Evolutionary conservation across 371 early-diverging fungal genomes (phyloP), one percentile per base, ranked within the genome.

Genomic region (Apophysomyces trapeziformis): DNA sequence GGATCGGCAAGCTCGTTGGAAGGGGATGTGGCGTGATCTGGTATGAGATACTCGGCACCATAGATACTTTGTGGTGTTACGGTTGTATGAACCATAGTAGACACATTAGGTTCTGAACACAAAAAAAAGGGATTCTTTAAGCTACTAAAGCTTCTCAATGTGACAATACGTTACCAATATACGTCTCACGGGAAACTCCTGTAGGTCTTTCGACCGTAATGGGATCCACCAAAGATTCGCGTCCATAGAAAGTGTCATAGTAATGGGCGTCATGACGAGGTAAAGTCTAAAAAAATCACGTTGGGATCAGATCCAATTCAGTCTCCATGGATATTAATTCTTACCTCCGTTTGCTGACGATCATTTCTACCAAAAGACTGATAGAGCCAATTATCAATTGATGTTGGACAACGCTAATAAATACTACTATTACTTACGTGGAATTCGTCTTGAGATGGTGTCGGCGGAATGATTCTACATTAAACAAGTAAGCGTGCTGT

Each of bases 171-270:
- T 67, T 70, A 70, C 74, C 70, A 36, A 70, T 69, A 66, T 70
- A 74, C 5, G 70, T 70, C 44, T 74, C 74, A 18, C 50, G 67
- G 32, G 58, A 66, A 47, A 65, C 46, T 37, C 61, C 63, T n/a
- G 46, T 61, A 14, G 38, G 58, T 45, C 60, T 65, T 18, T 62
- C 65, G 38, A 57, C 63, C 26, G 36, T 46, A 41, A 35, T 38
- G 9, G 74, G 74, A 66, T 74, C 74, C 38, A 74, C 64, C 14
- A 70, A 57, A 44, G 74, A 74, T 58, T 74, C 74, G 37, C 70
- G 70, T 18, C 61, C 39, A 60, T 70, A 45, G 50, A 69, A 74
- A 12, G 74, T 74, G 44, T 66, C 66, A 45, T 73, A 50, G 2
- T 21, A 50, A 50, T 50, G 54, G 18, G 54, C 16, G 16, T 50